A percentile compares a stretch with the other conserved stretches of the same genome.
phyloP scores from a whole-genome alignment of 371 early-diverging fungal species.

The Rhizopus microsporus region DNA sequence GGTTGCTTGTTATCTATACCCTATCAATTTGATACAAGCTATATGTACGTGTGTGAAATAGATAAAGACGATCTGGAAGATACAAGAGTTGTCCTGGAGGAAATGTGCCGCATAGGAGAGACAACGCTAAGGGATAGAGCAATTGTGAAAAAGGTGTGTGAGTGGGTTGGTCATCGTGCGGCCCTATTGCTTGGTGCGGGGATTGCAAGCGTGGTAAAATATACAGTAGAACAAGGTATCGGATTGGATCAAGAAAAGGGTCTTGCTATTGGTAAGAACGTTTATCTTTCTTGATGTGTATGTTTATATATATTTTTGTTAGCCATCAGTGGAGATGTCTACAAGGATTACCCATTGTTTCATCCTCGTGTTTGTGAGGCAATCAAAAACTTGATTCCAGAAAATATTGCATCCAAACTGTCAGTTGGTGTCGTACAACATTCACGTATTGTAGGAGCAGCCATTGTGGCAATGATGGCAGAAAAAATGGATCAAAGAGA shows the following conservation, averaged over 20 bases:
- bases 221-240: constrained; percentile 38
- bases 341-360: constrained; percentile 50
- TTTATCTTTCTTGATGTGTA: too few species aligned
- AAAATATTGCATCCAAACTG: constrained; percentile 38
- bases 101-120: constrained; percentile 40
- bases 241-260: constrained; percentile 36
- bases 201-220: constrained; percentile 43
- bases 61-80: constrained; percentile 43
- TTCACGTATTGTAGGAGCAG: constrained; percentile 52
- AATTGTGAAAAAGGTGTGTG: constrained; percentile 47
- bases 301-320: background rate
- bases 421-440: constrained; percentile 51
- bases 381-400: constrained; percentile 40
- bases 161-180: constrained; percentile 44
- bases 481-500: constrained; percentile 31
- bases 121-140: constrained; percentile 42
- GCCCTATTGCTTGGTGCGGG: constrained; percentile 42
- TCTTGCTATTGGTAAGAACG: constrained; percentile 38
- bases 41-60: constrained; percentile 67
- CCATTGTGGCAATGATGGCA: constrained; percentile 57
- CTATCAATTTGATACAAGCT: constrained; percentile 80
- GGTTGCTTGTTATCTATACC: constrained; percentile 46
- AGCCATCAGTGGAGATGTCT: constrained; percentile 52
- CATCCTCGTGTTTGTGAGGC: constrained; percentile 48
- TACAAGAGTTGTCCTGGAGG: constrained; percentile 46